Percentiles rank a stretch among this genome's conserved stretches.
Conservation (phyloP, 108 stramenopile genomes). For the Cyclotella kingstonii region DNA sequence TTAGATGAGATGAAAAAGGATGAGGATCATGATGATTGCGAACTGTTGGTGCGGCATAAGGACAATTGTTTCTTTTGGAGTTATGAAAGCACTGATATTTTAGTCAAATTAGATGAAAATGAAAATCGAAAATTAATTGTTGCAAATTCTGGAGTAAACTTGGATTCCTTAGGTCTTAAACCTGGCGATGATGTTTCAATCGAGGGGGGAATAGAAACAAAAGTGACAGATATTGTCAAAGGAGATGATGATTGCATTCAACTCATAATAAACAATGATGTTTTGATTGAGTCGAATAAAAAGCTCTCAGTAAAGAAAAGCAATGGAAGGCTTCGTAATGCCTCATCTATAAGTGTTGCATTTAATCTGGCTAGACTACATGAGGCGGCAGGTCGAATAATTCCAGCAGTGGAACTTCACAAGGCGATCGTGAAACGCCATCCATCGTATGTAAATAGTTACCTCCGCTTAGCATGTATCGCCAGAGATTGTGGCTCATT, state of each 20-base stretch:
- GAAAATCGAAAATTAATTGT: slow-evolving; percentile 31
- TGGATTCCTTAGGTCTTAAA: slow-evolving; percentile 40
- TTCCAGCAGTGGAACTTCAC: slow-evolving; percentile 83
- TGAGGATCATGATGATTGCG: slow-evolving; percentile 36
- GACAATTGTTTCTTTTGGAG: slow-evolving; percentile 72
- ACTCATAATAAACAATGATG: slow-evolving; percentile 15
- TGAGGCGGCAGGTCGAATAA: slow-evolving; percentile 68
- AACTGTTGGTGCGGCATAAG: slow-evolving; percentile 50
- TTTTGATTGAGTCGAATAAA: slow-evolving; percentile 7
- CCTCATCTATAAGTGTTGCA: slow-evolving; percentile 67
- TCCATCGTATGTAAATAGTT: slow-evolving; percentile 84
- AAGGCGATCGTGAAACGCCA: slow-evolving; percentile 82
- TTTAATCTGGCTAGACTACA: slow-evolving; percentile 87
- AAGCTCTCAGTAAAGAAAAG: slow-evolving; percentile 57
- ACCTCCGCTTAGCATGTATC: slow-evolving; percentile 83
- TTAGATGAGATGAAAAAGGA: slow-evolving; percentile 29
- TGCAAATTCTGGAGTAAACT: slow-evolving; percentile 14
- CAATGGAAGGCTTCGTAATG: slow-evolving; percentile 56
- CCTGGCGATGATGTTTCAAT: slow-evolving; percentile 36
- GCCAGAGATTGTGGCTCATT: slow-evolving; percentile 83
- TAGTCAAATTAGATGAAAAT: slow-evolving; percentile 11
- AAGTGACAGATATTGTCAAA: slow-evolving; percentile 16
- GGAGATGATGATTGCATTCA: slow-evolving; percentile 24
- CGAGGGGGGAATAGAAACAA: slow-evolving; percentile 20
- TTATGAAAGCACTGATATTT: slow-evolving; percentile 45